These are phyloP conservation scores for Epichloe amarillans DNA, from an alignment of 2,329 filamentous ascomycete species.

Conservation along the genomic window DNA sequence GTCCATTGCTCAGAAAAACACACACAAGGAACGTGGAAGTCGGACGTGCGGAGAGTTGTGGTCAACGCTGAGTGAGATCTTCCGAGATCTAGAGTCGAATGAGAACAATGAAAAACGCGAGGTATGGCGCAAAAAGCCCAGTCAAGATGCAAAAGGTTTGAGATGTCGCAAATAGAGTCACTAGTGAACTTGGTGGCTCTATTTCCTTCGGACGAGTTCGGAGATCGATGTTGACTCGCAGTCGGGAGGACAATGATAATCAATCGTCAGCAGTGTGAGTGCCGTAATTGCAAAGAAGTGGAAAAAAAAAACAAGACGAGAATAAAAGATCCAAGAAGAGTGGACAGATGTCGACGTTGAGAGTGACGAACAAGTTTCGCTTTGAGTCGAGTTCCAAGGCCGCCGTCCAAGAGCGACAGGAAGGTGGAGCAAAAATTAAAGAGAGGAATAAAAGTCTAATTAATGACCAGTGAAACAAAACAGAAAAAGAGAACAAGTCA, in stretches of 20 bases:
- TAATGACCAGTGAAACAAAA: not conserved
- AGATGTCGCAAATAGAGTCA: not conserved
- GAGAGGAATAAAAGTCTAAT: not conserved
- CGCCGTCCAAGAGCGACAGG: not conserved
- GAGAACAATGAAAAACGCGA: not conserved
- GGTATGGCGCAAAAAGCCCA: not conserved
- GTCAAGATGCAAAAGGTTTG: not conserved
- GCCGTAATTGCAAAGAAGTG: not conserved
- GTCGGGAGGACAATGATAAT: not conserved
- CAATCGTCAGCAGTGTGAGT: not conserved
- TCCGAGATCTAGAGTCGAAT: not conserved
- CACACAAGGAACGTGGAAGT: not conserved
- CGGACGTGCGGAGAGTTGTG: not conserved
- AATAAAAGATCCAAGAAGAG: slow-evolving; percentile 3
- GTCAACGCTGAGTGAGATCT: not conserved
- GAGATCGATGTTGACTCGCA: not conserved
- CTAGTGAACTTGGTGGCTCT: not conserved
- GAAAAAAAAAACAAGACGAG: not conserved
- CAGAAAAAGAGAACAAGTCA: not conserved
- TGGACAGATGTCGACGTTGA: not conserved
- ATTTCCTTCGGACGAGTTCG: not conserved
- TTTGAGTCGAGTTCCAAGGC: not conserved
- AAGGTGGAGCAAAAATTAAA: not conserved
- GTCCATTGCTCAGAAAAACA: slow-evolving; percentile 52
- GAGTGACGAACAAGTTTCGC: slow-evolving; percentile 3